A percentile compares a stretch with the other conserved stretches of the same genome.
These are phyloP conservation scores for Glycine soja DNA, from an alignment of 306 rosid genomes.

Conservation along the genomic window DNA sequence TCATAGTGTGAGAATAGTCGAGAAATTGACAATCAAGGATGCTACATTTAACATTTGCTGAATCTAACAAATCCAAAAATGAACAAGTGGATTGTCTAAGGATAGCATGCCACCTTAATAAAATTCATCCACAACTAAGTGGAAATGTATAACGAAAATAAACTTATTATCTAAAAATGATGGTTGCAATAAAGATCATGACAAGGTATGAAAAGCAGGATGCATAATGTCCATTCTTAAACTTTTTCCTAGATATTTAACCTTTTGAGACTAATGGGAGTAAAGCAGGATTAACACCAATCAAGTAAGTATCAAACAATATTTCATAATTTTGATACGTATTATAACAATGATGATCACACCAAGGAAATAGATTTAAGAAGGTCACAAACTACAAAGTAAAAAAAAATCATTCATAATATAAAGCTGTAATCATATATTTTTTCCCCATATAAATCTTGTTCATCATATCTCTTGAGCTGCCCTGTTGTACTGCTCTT, in stretches of 20 bases:
- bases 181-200: background rate
- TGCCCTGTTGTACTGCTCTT: too few relatives aligned
- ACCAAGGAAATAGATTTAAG: background rate
- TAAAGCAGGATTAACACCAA: background rate
- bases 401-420: background rate
- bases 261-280: background rate
- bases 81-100: background rate
- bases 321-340: background rate
- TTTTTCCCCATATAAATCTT: background rate
- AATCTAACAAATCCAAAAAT: conserved; percentile 6
- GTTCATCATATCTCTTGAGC: background rate
- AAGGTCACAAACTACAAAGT: background rate
- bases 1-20: too few relatives aligned
- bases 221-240: background rate
- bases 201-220: background rate
- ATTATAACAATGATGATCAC: background rate
- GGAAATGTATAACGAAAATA: background rate
- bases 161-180: background rate
- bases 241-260: background rate
- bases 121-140: background rate
- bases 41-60: background rate
- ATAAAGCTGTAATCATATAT: background rate
- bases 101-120: background rate
- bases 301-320: background rate
- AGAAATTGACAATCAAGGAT: too few relatives aligned